phyloP scores from a whole-genome alignment of 78 protist genomes.

The Carpediemonas membranifera region DNA sequence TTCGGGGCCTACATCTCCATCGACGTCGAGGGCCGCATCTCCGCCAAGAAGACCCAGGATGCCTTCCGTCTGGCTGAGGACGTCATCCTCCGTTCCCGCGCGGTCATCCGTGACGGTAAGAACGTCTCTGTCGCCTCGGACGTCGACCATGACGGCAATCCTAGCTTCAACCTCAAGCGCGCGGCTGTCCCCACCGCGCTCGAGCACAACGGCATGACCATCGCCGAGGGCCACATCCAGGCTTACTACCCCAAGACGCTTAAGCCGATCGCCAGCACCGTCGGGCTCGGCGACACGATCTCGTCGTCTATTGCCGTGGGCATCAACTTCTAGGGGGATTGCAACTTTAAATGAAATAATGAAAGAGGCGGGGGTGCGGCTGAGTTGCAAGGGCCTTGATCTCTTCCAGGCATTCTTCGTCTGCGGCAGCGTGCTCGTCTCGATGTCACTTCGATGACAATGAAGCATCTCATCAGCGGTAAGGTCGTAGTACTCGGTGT shows the following conservation, averaged over 20 bases:
- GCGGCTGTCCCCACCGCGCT: too few species aligned
- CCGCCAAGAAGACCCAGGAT: not conserved
- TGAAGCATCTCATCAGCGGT: too few species aligned
- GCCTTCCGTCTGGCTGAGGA: not conserved
- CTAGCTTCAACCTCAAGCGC: too few species aligned
- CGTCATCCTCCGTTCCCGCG: not conserved
- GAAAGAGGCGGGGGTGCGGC: too few species aligned
- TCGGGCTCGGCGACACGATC: constrained; percentile 6
- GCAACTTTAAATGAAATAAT: too few species aligned
- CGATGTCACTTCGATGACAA: too few species aligned
- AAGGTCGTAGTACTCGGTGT: constrained; percentile 1
- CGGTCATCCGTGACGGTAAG: not conserved
- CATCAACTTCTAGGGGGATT: too few species aligned
- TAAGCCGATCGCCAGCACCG: constrained; percentile 1
- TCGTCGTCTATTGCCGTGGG: constrained; percentile 7
- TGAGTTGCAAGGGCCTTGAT: too few species aligned
- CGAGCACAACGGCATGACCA: not conserved
- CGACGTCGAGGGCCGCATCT: not conserved
- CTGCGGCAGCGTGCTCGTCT: too few species aligned
- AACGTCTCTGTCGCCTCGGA: not conserved
- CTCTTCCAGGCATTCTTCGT: too few species aligned
- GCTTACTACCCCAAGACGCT: not conserved
- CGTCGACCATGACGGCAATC: too few species aligned
- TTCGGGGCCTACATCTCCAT: not conserved
- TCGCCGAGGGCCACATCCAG: not conserved